Base-by-base conservation (phyloP, 208 protist species). In the Trypanosoma brucei region DNA sequence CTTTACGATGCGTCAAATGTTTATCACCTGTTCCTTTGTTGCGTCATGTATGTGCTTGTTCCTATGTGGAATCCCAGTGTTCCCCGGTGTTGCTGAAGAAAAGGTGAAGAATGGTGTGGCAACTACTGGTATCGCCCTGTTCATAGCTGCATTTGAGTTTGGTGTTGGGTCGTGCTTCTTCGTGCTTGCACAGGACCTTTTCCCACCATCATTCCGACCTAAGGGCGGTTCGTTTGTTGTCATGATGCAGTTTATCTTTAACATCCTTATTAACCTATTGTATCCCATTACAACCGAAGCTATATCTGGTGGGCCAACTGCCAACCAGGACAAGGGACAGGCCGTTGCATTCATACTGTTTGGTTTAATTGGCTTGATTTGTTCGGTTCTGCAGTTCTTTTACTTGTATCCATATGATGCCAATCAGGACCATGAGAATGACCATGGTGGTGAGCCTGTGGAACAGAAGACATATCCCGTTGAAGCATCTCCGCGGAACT, bases 321-420 rank as follows among this genome's bases (percentile, higher is more conserved):
- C 83, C 42, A 72, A 90, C 70, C 84, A 88, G 77, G 79, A 94
- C 68, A 94, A 94, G 78, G 88, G 88, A 13, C 79, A 91, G 80
- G 59, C 83, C n/a, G 69, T 94, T 50, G 77, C 76, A 49, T 94
- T 94, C 81, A 92, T 94, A 65, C 85, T 94, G 72, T 94, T 94
- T 54, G 84, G 84, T 35, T 37, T 71, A 30, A 35, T 88, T 33
- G 88, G 84, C 49, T 31, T 84, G 11, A 50, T 88, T 33, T 91
- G 84, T 74, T 88, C 84, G 52, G 62, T 91, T 5, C 55, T 91
- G 36, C 66, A 90, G 73, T 7, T 88, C 44, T 82, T 88, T 71
- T 94, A 91, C 76, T 65, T 91, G 51, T 68, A 79, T 53, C 82
- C 80, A 57, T 94, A 83, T 79, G 66, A 72, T 31, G 70, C 59